Base-by-base conservation (phyloP, 108 stramenopile genomes). In the Cyclostephanos tholiformis region DNA sequence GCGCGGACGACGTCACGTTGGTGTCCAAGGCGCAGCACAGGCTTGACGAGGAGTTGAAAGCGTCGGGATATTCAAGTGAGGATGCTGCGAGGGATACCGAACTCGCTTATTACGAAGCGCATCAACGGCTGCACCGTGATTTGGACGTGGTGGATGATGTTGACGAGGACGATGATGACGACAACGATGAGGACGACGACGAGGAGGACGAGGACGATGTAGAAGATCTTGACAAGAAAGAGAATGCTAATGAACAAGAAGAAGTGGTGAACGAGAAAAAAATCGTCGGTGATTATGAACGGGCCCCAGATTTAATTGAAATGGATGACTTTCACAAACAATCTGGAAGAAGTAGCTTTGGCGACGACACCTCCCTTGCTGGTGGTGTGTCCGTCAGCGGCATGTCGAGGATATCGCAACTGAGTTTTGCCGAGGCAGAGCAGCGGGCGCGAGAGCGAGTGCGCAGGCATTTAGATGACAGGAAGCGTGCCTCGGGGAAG, bases 31-130 rank as follows among this genome's bases (percentile, higher is more conserved):
- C 76, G 50, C 77, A 75, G 44, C 67, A 84, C 53, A 89, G 93
- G 59, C 71, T 97, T 67, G 96, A 97, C 72, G 74, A 82, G 52
- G 89, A 91, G 52, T 73, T 95, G 22, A 71, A 85, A 46, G 93
- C 95, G 12, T 89, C 85, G 68, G 96, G 95, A 30, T 93, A 87
- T 55, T 91, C 87, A 7, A 77, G 78, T 50, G 85, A 91, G 41
- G 87, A 91, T 70, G 75, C 88, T 11, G 75, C 82, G 48, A 83
- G 88, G 55, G 88, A 88, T 52, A 68, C 85, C 61, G 92, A 95
- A 67, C 84, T 95, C 22, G 83, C 88, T 23, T 94, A 93, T 72
- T 92, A 82, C 60, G 64, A 87, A 36, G 83, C 76, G 32, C 80
- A 79, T 32, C 57, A 38, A 17, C 71, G 53, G 67, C 43, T 26